Evolutionary conservation across 345 rosid species (phyloP).

Genomic region (Eucalyptus brandiana): DNA sequence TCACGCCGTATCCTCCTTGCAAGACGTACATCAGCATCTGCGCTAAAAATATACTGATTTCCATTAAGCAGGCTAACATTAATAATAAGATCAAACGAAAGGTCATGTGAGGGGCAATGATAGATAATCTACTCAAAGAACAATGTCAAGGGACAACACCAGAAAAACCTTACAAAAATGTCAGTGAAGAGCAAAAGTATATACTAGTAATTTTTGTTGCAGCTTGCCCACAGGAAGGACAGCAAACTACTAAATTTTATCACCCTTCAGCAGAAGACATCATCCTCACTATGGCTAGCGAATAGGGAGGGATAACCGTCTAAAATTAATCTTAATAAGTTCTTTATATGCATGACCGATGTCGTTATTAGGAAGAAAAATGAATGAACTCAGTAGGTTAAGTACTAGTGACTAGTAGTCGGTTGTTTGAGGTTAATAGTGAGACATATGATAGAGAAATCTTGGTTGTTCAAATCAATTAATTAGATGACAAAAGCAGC

Average conservation of each 20-base stretch:
- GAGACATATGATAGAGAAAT: not conserved
- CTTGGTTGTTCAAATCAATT: not conserved
- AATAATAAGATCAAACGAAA: constrained; percentile 1
- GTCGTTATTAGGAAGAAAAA: not conserved
- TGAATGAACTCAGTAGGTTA: not conserved
- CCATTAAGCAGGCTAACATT: constrained; percentile 14
- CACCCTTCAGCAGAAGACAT: not conserved
- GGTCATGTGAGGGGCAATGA: not conserved
- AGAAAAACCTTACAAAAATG: not conserved
- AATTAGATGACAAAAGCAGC: not conserved
- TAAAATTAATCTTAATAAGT: not conserved
- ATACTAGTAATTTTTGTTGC: not conserved
- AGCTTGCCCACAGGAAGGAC: not conserved
- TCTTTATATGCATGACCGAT: not conserved
- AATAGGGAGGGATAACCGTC: not conserved
- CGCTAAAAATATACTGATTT: constrained; percentile 36
- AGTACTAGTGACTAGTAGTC: not conserved
- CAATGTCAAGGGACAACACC: not conserved
- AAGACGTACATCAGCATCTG: constrained; percentile 99
- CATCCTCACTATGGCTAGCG: not conserved
- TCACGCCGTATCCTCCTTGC: constrained; percentile 96
- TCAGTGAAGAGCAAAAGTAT: not conserved
- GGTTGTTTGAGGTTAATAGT: not conserved
- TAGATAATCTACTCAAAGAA: not conserved
- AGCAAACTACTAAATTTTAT: not conserved